Evolutionary conservation across 2,329 filamentous ascomycete species (phyloP), one percentile per base, ranked within the genome.

Genomic region (Fusarium piperis): DNA sequence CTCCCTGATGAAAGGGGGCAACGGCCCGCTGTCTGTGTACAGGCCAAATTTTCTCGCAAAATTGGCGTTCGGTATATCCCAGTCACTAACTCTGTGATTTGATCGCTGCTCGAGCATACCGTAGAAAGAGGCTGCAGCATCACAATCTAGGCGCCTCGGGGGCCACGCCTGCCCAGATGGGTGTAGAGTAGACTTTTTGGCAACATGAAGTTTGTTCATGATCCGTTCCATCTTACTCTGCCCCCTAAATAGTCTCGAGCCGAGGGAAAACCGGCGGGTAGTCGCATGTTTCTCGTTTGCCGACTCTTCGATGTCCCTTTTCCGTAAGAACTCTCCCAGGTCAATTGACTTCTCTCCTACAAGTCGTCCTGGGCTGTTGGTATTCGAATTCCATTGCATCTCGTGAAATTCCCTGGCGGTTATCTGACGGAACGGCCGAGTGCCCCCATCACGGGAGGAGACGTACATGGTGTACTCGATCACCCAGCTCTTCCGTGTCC

Each of bases 381-480:
- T 72, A n/a, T 75, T 71, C 16, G 74, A 46, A 41, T 78, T 77
- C 83, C 83, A 84, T 66, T 83, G 82, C 75, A 81, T 80, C 62
- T 83, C 80, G 26, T 83, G 82, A 46, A 83, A 81, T 30, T 83
- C 78, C 30, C 80, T 80, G 12, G 83, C 78, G 26, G 79, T 81
- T 13, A 82, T 78, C 59, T 77, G 79, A 32, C 79, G 78, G 53
- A 83, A 76, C 18, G 81, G 77, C 6, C 79, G 77, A 39, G 83
- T 84, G 4, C 82, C 83, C 30, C 77, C 75, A 20, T 75, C 76
- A 9, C 79, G 78, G 8, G 81, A 81, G 26, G 83, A 83, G 20
- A 83, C 78, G 58, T 82, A 84, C 68, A 83, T 79, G 13, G 82
- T 84, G 64, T 83, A 79, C 58, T 84, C 82, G 58, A 84, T 83